Percentiles rank a stretch among this genome's conserved stretches.
phyloP scores from a whole-genome alignment of 2,329 filamentous ascomycete genomes.

The Bipolaris victoriae region DNA sequence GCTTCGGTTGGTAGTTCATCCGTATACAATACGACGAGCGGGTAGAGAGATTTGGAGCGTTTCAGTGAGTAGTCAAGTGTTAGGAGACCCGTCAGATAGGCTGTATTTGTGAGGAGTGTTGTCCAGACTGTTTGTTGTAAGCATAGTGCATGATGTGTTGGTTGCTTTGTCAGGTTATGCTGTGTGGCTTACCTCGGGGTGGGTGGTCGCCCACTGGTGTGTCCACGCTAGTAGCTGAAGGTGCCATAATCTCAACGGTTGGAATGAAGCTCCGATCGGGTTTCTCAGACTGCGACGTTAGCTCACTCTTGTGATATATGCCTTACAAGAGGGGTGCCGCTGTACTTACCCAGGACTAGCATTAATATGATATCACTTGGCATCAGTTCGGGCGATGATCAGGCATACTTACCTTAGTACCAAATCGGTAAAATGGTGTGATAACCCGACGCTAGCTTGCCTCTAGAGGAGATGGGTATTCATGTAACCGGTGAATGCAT shows the following conservation, averaged over 20 bases:
- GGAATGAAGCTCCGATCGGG: neutral
- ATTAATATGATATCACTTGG: neutral
- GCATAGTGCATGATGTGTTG: neutral
- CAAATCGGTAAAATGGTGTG: neutral
- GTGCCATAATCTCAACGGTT: neutral
- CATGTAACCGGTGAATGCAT: neutral
- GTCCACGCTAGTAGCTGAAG: neutral
- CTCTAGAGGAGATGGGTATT: neutral
- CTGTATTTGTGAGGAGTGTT: conserved; percentile 81
- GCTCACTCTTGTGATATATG: neutral
- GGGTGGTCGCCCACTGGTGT: neutral
- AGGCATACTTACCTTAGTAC: neutral
- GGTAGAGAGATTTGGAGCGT: conserved; percentile 67
- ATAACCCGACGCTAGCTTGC: neutral
- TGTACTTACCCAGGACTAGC: no score
- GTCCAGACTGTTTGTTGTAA: conserved; percentile 70
- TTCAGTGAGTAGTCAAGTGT: conserved; percentile 80
- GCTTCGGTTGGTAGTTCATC: conserved; percentile 73
- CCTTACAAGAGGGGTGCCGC: neutral
- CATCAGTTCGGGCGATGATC: neutral
- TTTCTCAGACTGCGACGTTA: neutral
- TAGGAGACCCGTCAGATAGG: conserved; percentile 80
- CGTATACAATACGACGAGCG: conserved; percentile 82
- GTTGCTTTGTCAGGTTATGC: neutral
- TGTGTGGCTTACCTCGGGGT: neutral